These are phyloP conservation scores for Ammopiptanthus mongolicus DNA, from an alignment of 306 rosid genomes.

Conservation along the genomic window DNA sequence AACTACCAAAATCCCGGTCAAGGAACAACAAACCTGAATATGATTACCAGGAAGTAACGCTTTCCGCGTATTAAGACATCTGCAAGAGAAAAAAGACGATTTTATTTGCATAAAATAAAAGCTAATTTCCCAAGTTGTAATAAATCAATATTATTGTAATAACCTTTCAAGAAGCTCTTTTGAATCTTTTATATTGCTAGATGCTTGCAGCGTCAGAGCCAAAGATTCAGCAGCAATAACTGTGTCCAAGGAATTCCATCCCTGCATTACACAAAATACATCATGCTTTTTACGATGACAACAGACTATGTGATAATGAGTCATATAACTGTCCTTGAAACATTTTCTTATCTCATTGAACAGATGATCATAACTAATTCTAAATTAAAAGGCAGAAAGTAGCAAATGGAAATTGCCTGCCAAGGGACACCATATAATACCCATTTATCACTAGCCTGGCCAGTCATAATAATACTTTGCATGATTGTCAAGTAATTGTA, in stretches of 20 bases:
- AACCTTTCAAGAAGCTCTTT: slow-evolving; percentile 87
- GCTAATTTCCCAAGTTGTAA: not conserved
- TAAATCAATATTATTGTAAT: slow-evolving; percentile 1
- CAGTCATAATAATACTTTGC: not conserved
- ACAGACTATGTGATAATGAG: not conserved
- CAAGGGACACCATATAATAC: not conserved
- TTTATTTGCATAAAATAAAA: slow-evolving; percentile 6
- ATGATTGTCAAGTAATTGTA: not conserved
- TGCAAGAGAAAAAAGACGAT: slow-evolving; percentile 19
- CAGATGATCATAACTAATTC: not conserved
- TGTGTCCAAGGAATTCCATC: slow-evolving; percentile 79
- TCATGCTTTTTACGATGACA: not conserved
- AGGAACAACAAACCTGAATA: slow-evolving; percentile 58
- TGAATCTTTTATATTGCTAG: slow-evolving; percentile 52
- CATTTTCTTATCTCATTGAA: slow-evolving; percentile 12
- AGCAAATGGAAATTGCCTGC: not conserved
- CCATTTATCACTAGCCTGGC: not conserved
- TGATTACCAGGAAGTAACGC: slow-evolving; percentile 58
- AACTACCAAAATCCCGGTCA: slow-evolving; percentile 7
- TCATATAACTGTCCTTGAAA: not conserved
- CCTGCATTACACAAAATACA: slow-evolving; percentile 41
- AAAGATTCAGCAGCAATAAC: slow-evolving; percentile 68
- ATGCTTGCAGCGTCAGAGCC: slow-evolving; percentile 63
- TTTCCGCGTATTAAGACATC: slow-evolving; percentile 73
- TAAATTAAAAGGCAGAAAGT: slow-evolving; percentile 15